These are phyloP conservation scores for Dichomitus squalens DNA, from an alignment of 1,284 basidiomycete genomes.

Conservation along the genomic window DNA sequence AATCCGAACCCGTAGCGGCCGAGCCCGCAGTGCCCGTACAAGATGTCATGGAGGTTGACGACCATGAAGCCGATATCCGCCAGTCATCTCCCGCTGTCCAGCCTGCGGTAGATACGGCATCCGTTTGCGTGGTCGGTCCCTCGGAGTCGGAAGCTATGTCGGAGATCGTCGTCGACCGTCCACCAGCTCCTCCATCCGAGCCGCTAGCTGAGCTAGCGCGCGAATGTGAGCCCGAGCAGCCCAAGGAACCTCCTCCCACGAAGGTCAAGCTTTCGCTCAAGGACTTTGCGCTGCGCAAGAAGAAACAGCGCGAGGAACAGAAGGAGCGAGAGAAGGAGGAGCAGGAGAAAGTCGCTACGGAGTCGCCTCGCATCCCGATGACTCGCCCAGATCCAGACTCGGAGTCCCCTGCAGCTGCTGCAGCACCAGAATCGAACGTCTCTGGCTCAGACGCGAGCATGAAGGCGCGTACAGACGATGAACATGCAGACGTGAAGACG, in stretches of 20 bases:
- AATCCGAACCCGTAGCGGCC: neutral
- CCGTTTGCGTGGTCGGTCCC: neutral
- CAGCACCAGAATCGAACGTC: neutral
- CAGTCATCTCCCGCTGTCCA: neutral
- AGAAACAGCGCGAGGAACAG: conserved; percentile 38
- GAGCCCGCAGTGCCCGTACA: neutral
- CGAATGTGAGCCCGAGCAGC: conserved; percentile 2
- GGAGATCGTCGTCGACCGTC: neutral
- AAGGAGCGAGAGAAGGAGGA: conserved; percentile 14
- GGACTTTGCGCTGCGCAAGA: conserved; percentile 40
- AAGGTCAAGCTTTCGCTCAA: conserved; percentile 42
- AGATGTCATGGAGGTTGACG: neutral
- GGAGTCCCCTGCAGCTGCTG: neutral
- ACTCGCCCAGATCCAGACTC: neutral
- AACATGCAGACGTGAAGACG: conserved; percentile 6
- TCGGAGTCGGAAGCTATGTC: neutral
- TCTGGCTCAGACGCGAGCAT: no score
- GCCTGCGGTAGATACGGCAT: neutral
- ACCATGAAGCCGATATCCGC: neutral
- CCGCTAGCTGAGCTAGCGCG: neutral
- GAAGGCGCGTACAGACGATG: neutral
- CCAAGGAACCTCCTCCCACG: conserved; percentile 25
- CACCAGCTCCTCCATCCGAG: no score
- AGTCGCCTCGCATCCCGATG: neutral
- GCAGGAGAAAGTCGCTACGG: neutral